These are phyloP conservation scores for Phialophora expanda DNA, from an alignment of 2,329 filamentous ascomycete genomes.

Conservation along the genomic window DNA sequence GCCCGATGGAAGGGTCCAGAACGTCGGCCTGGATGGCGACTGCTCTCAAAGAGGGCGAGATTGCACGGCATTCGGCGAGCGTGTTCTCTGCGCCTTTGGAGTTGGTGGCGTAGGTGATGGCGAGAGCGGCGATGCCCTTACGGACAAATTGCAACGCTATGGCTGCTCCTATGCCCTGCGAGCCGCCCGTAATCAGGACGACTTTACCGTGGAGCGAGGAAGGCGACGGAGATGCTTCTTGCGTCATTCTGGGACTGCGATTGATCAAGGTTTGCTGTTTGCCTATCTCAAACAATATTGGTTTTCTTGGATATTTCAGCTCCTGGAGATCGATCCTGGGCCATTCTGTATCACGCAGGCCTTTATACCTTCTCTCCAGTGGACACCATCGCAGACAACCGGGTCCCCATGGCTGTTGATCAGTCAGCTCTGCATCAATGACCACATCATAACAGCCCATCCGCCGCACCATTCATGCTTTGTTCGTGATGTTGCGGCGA, in stretches of 20 bases:
- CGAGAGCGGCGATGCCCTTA: conserved; percentile 15
- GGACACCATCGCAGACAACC: background rate
- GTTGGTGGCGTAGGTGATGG: conserved; percentile 26
- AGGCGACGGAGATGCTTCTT: background rate
- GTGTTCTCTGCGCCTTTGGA: conserved; percentile 18
- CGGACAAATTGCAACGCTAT: conserved; percentile 25
- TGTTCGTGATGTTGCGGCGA: background rate
- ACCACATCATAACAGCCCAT: background rate
- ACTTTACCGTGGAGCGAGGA: conserved; percentile 17
- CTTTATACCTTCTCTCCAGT: too few relatives aligned
- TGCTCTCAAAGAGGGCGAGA: conserved; percentile 12
- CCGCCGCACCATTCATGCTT: background rate
- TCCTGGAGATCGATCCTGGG: too few relatives aligned
- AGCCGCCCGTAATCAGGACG: conserved; percentile 17
- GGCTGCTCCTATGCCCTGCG: conserved; percentile 35
- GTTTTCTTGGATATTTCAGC: too few relatives aligned
- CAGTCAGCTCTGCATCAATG: background rate
- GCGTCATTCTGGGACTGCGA: background rate
- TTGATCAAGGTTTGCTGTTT: too few relatives aligned
- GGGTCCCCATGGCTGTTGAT: background rate
- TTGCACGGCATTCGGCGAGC: conserved; percentile 12
- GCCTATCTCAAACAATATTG: too few relatives aligned
- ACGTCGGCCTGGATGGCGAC: conserved; percentile 24
- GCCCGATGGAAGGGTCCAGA: conserved; percentile 16
- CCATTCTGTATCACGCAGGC: too few relatives aligned